Percentiles rank a stretch among this genome's conserved stretches.
Conservation (phyloP, 176 grass and related monocot genomes). For the Eremochloa ophiuroides region DNA sequence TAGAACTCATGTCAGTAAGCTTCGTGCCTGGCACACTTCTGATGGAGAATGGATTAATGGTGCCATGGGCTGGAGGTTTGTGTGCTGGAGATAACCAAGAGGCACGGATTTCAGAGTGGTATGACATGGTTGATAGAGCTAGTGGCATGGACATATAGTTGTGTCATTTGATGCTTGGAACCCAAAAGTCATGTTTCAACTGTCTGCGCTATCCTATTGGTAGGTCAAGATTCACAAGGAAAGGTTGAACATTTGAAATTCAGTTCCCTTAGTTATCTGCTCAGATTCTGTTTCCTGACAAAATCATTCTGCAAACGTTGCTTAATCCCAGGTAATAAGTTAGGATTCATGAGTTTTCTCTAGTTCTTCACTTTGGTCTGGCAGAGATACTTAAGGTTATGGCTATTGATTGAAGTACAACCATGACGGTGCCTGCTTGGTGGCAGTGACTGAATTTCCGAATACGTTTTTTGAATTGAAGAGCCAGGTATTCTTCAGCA, state of each 20-base stretch:
- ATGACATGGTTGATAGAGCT: not conserved
- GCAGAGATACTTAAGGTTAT: not conserved
- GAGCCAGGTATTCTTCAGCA: not conserved
- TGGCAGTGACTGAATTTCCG: not conserved
- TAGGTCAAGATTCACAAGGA: not conserved
- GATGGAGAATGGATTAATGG: not conserved
- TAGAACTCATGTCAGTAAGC: not conserved
- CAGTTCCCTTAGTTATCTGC: not conserved
- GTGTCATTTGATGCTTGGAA: not conserved
- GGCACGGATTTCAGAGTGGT: not conserved
- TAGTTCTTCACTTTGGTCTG: not conserved
- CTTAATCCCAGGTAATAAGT: not conserved
- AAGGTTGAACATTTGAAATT: not conserved
- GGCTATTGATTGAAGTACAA: not conserved
- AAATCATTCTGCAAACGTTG: not conserved
- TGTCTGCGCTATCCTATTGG: not conserved
- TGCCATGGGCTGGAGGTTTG: not conserved
- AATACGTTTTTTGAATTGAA: too few species aligned
- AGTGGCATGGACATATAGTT: not conserved
- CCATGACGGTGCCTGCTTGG: not conserved
- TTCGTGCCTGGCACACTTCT: not conserved
- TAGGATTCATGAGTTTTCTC: not conserved
- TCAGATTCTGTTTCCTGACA: not conserved
- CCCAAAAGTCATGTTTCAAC: not conserved
- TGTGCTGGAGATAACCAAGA: not conserved